Percentiles rank a stretch among this genome's conserved stretches.
Evolutionary conservation across 495 filamentous ascomycete genomes (phyloP).

Genomic region (Neurospora sp.): DNA sequence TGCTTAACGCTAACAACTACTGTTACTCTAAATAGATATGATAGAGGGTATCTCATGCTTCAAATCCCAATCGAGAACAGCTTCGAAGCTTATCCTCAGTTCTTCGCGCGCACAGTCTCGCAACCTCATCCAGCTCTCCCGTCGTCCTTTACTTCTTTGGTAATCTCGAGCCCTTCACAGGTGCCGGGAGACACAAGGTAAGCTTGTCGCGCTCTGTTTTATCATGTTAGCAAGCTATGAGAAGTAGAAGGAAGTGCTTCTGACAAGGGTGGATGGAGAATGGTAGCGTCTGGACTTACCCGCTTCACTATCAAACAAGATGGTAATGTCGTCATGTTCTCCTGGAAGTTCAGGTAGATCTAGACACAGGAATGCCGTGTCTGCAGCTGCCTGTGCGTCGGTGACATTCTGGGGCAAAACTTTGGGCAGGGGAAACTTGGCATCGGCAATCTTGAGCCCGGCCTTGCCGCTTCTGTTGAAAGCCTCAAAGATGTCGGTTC

Average conservation of each 20-base stretch:
- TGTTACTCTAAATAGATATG: not conserved
- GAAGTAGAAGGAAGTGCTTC: not conserved
- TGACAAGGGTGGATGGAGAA: not conserved
- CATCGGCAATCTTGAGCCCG: slow-evolving; percentile 67
- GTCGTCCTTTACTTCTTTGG: slow-evolving; percentile 15
- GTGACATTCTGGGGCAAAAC: slow-evolving; percentile 38
- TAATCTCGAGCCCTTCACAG: slow-evolving; percentile 34
- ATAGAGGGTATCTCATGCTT: slow-evolving; percentile 15
- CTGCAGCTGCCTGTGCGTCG: slow-evolving; percentile 19
- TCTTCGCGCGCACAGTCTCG: not conserved
- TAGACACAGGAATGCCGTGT: slow-evolving; percentile 63
- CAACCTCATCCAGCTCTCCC: not conserved
- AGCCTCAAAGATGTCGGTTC: slow-evolving; percentile 68
- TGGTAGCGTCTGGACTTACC: slow-evolving; percentile 44
- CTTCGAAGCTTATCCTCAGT: not conserved
- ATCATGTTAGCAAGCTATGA: slow-evolving; percentile 13
- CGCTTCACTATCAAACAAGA: slow-evolving; percentile 67
- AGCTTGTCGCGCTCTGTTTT: slow-evolving; percentile 35
- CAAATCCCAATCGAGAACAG: slow-evolving; percentile 1
- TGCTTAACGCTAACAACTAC: not conserved
- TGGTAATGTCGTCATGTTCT: slow-evolving; percentile 82
- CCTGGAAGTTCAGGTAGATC: slow-evolving; percentile 81
- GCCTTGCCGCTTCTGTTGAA: slow-evolving; percentile 57
- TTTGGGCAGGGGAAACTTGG: slow-evolving; percentile 78
- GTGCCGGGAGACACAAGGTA: slow-evolving; percentile 33